Evolutionary conservation across 495 filamentous ascomycete genomes (phyloP), one percentile per base, ranked within the genome.

Genomic region (Penicillium manginii): DNA sequence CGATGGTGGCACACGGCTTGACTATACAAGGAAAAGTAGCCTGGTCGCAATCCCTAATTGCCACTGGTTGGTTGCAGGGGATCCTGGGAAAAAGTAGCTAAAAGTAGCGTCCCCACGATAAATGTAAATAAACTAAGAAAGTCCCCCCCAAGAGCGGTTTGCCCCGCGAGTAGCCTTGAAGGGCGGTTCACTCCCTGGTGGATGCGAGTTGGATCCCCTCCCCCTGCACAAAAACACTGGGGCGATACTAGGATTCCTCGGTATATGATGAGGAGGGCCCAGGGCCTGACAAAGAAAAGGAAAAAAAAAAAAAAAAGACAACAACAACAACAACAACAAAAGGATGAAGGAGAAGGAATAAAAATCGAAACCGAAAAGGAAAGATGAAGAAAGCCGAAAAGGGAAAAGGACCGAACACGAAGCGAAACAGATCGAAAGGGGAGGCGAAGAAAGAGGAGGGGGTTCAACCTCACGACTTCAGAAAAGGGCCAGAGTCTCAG

Each of bases 31-130:
- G 56, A 55, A 63, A 70, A 50, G 50, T 55, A 63, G 57, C 62
- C 64, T 66, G 62, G 62, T 59, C 52, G 61, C 53, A 62, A 54
- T 52, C 46, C 45, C 52, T 19, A 46, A 52, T 61, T 63, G 61
- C 48, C 63, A 66, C 66, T 70, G 64, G 64, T 65, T 70, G 63
- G 64, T 57, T 54, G 58, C 59, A 61, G 62, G 55, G 57, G 55
- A 62, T 52, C 57, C 60, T 62, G 55, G 50, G 56, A 66, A 53
- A 48, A 37, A 51, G 62, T 65, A 58, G 65, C 61, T 59, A 67
- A 59, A 54, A 61, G 63, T 65, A 66, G 64, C 63, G 63, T 55
- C 58, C 63, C 59, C 54, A 60, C 66, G 68, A 53, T 63, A 68
- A 65, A 70, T 66, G 57, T 57, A 55, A 29, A 50, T 52, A 50